Base-by-base conservation (phyloP, 129 eudicot genomes). In the Logfia minima region DNA sequence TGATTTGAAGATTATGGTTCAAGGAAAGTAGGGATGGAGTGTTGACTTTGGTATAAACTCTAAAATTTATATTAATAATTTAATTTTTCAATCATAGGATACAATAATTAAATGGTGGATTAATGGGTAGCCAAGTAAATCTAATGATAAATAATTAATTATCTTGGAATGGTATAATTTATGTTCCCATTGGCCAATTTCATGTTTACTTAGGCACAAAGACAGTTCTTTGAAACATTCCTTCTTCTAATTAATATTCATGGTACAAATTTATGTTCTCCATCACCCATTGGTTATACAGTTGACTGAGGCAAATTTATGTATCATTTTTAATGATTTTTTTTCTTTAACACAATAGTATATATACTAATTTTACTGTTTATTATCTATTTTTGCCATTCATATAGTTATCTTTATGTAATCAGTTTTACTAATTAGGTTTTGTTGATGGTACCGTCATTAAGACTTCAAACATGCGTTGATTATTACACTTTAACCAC, bases 21-120 rank as follows among this genome's bases (percentile, higher is more conserved):
- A 90, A 90, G 92, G 75, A 83, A 90, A 87, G 91, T n/a, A 56
- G 75, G 66, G 87, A 45, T 78, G 62, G 78, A 73, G 76, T 77
- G 79, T 68, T 72, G 75, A 76, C 65, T 77, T 65, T 77, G 66
- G 74, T 72, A 72, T 74, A 56, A 76, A 52, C 71, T 64, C 62
- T 64, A 66, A 10, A 53, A 11, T 28, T 17, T 19, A 28, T 32
- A 72, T 31, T 29, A 19, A 29, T 66, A 24, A 68, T 34, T 14
- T 55, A 41, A n/a, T 41, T n/a, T 55, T 74, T 19, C 19, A 74
- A 66, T 56, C 67, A 80, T 37, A 74, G 58, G 64, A 74, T 37
- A 19, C 13, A 18, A 26, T 80, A 74, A 29, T 51, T 37, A 21
- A 74, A 19, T 80, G 66, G 75, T 64, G 48, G 78, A 22, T 19